Conservation (phyloP, 2,329 filamentous ascomycete genomes). For the Zymoseptoria brevis region DNA sequence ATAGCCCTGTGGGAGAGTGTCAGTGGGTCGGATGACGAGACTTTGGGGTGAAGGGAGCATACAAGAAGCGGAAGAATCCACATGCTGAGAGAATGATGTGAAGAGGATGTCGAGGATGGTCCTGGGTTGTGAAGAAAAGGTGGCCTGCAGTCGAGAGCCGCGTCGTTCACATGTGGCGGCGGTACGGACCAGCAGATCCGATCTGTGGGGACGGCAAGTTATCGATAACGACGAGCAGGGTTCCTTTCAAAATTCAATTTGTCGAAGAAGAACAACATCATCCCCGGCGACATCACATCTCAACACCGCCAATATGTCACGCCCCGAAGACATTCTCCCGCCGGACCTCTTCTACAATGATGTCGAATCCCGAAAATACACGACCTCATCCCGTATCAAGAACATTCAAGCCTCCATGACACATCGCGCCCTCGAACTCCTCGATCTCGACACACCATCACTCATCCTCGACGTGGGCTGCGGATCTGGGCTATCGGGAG, state of each 20-base stretch:
- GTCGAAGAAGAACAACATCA: not conserved
- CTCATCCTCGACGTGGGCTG: slow-evolving; percentile 95
- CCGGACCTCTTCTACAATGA: slow-evolving; percentile 98
- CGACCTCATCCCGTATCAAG: slow-evolving; percentile 88
- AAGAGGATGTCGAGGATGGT: not conserved
- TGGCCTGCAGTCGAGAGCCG: not conserved
- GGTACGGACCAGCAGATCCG: not conserved
- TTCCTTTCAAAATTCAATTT: not conserved
- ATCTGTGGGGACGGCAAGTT: not conserved
- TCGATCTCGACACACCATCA: slow-evolving; percentile 69
- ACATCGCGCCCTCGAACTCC: slow-evolving; percentile 80
- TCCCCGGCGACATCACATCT: not conserved
- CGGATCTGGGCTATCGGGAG: slow-evolving; percentile 86
- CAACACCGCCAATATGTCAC: slow-evolving; percentile 62
- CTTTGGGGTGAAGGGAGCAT: slow-evolving; percentile 2
- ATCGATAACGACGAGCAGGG: not conserved
- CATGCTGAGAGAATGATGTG: slow-evolving; percentile 49
- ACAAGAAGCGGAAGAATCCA: slow-evolving; percentile 83
- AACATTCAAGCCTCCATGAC: slow-evolving; percentile 96
- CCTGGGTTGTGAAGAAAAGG: not conserved
- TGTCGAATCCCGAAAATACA: slow-evolving; percentile 92
- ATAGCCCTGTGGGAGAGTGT: slow-evolving; percentile 51
- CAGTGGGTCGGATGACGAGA: not conserved
- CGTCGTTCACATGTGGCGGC: not conserved
- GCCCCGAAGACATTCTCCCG: slow-evolving; percentile 84